These are phyloP conservation scores for Suhomyces wounanorum DNA, from an alignment of 1,139 yeast species.

Conservation along the genomic window DNA sequence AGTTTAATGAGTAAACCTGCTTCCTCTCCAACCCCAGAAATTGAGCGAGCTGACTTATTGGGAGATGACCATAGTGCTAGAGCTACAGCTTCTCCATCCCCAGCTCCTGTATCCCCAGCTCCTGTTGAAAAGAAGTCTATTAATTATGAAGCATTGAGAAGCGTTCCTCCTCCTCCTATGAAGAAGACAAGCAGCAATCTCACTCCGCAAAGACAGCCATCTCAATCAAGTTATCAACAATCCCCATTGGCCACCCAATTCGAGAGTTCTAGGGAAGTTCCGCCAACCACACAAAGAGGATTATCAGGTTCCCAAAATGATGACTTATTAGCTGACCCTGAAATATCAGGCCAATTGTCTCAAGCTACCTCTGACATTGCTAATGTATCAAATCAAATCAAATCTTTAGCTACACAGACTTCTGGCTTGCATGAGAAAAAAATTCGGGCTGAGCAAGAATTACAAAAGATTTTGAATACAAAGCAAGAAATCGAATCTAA, in stretches of 20 bases:
- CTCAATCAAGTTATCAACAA: conserved; percentile 8
- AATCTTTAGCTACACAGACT: conserved; percentile 76
- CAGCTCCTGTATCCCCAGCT: conserved; percentile 8
- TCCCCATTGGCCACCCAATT: conserved; percentile 6
- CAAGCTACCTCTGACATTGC: conserved; percentile 86
- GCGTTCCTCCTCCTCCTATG: conserved; percentile 51
- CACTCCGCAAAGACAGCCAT: conserved; percentile 2
- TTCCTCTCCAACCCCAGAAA: conserved; percentile 22
- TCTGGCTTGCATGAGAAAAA: conserved; percentile 69
- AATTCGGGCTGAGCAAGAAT: conserved; percentile 73
- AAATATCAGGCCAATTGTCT: conserved; percentile 66
- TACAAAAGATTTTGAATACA: conserved; percentile 60
- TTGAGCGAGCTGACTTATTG: conserved; percentile 28
- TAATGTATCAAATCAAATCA: conserved; percentile 81
- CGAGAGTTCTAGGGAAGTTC: conserved; percentile 4
- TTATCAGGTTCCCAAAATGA: conserved; percentile 28
- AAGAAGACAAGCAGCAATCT: conserved; percentile 14
- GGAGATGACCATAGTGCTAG: conserved; percentile 27
- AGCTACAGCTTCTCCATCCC: conserved; percentile 9
- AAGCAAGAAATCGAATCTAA: conserved; percentile 74
- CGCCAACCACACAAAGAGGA: neutral
- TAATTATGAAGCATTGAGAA: conserved; percentile 50
- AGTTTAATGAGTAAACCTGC: conserved; percentile 41
- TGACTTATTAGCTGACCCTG: conserved; percentile 60
- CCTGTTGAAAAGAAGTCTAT: conserved; percentile 24